Conservation (phyloP, 1,284 basidiomycete species). For the Puccinia novopanici region DNA sequence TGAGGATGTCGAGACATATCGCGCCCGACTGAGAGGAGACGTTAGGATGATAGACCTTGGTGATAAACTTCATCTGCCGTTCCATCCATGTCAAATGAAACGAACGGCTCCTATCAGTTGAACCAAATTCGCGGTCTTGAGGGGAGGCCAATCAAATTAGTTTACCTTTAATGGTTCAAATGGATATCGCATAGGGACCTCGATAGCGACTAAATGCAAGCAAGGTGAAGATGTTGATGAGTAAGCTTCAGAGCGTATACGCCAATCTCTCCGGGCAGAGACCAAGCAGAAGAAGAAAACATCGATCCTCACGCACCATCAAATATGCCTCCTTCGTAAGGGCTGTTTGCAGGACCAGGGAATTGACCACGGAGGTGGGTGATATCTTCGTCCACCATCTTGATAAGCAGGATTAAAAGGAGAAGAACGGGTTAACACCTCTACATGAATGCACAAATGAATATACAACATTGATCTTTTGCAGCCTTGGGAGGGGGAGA, state of each 20-base stretch:
- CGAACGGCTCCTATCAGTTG: no score
- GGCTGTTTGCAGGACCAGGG: constrained; percentile 82
- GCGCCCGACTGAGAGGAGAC: constrained; percentile 90
- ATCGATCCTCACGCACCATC: constrained; percentile 65
- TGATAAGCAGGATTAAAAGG: background rate
- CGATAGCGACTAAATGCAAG: constrained; percentile 49
- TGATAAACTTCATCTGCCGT: constrained; percentile 54
- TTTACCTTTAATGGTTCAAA: constrained; percentile 99
- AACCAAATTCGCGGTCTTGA: background rate
- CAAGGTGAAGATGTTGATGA: background rate
- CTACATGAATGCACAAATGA: background rate
- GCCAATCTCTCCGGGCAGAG: no score
- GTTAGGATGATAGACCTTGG: constrained; percentile 91
- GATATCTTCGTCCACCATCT: constrained; percentile 65
- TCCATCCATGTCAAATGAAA: constrained; percentile 41
- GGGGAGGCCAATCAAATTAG: constrained; percentile 63
- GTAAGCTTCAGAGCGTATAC: background rate
- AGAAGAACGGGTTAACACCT: background rate
- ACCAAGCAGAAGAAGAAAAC: background rate
- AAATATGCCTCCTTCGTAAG: constrained; percentile 89
- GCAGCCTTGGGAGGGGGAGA: background rate
- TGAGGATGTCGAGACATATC: constrained; percentile 81
- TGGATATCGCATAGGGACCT: constrained; percentile 61
- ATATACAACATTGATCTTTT: background rate
- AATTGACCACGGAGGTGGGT: constrained; percentile 87